phyloP scores from a whole-genome alignment of 345 rosid species.

The Rhizophora apiculata region DNA sequence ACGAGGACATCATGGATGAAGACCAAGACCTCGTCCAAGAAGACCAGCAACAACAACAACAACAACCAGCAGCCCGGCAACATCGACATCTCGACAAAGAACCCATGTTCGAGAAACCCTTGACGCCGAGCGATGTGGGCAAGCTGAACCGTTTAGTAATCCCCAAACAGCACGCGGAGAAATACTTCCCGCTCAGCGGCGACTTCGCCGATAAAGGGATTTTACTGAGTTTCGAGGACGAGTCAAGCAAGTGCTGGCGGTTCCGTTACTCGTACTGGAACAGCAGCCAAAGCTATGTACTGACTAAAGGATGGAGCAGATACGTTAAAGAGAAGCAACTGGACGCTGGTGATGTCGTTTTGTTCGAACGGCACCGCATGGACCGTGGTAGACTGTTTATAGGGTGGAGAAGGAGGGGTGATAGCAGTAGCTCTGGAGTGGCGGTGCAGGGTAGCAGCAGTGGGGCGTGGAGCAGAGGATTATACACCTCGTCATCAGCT shows the following conservation, averaged over 20 bases:
- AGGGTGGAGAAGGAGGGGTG: slow-evolving; percentile 52
- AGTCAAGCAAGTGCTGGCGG: slow-evolving; percentile 76
- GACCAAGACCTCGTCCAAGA: slow-evolving; percentile 11
- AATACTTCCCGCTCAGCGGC: slow-evolving; percentile 55
- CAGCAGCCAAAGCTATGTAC: slow-evolving; percentile 82
- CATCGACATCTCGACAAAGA: slow-evolving; percentile 9
- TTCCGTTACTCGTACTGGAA: slow-evolving; percentile 90
- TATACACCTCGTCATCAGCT: slow-evolving; percentile 14
- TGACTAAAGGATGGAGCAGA: slow-evolving; percentile 92
- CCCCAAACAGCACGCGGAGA: slow-evolving; percentile 89
- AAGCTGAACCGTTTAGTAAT: slow-evolving; percentile 87
- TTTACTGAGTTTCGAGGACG: slow-evolving; percentile 76
- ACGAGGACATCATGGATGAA: slow-evolving; percentile 3
- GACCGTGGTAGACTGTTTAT: slow-evolving; percentile 58
- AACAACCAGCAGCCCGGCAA: neutral
- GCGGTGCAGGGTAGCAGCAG: slow-evolving; percentile 21
- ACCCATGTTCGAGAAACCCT: slow-evolving; percentile 68
- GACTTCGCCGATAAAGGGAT: slow-evolving; percentile 46
- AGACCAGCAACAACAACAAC: neutral
- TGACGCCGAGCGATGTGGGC: slow-evolving; percentile 89
- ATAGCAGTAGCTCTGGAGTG: slow-evolving; percentile 1
- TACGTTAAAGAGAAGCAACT: slow-evolving; percentile 85
- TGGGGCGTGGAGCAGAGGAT: slow-evolving; percentile 28
- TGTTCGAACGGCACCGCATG: slow-evolving; percentile 54
- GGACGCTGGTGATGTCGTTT: slow-evolving; percentile 72